Base-by-base conservation (phyloP, 345 rosid species). In the Eucalyptus dawsonii region DNA sequence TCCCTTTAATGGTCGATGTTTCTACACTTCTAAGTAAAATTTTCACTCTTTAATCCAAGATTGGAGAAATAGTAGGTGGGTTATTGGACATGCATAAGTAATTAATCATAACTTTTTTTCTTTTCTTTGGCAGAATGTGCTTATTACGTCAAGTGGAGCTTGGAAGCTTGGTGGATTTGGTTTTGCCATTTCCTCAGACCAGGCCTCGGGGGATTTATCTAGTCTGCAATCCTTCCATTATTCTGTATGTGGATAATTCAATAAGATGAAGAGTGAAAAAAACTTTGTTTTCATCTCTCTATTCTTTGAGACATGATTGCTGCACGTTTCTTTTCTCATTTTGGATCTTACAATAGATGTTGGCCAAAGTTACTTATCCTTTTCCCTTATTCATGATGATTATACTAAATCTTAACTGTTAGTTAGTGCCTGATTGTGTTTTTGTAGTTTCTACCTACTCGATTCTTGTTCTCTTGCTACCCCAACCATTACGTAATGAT, bases 141-240 rank as follows among this genome's bases (percentile, higher is more conserved):
- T 98, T 50, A 95, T 98, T 86, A 98, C 99, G 44, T 95, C 96
- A 65, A 89, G 93, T 92, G 99, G 99, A 90, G 98, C 99, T 62
- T 98, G 99, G 99, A 98, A 98, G 93, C 98, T 98, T 90, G 97
- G 97, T 58, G 99, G 99, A 89, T 98, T 98, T 93, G 95, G 99
- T 31, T 96, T 98, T 95, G 95, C 99, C 87, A 91, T 95, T 90
- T 80, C 98, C 86, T 65, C 93, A 17, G 97, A 96, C 88, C 97
- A 97, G 90, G 92, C 91, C 86, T 91, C 91, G 50, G 92, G 94
- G 81, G 93, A 95, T 91, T 93, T 91, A 88, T 91, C 96, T 89
- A 92, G 90, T 90, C 93, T 90, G 87, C 96, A 93, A 91, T 92
- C 96, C 89, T 98, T 97, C 87, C 99, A 98, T 91, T 98, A 95